Percentiles rank a stretch among this genome's conserved stretches.
Evolutionary conservation across 371 early-diverging fungal genomes (phyloP).

Genomic region (Rhizopus sp.): DNA sequence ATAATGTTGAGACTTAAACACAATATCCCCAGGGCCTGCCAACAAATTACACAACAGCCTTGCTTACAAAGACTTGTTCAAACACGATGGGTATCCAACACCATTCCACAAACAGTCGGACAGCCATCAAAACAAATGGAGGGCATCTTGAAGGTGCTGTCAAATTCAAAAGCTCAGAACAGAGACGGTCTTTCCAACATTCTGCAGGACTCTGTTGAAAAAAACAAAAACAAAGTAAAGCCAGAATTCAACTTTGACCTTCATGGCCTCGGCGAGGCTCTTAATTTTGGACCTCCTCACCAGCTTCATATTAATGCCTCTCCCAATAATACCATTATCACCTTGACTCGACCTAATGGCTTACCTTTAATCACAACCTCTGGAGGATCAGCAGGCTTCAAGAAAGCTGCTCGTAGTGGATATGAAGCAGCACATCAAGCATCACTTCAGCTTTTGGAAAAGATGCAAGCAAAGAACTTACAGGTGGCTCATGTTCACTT

Average conservation of each 20-base stretch:
- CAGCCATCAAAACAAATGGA: constrained; percentile 20
- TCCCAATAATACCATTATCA: constrained; percentile 89
- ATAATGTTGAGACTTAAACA: constrained; percentile 26
- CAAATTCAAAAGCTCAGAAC: constrained; percentile 1
- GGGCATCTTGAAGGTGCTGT: constrained; percentile 25
- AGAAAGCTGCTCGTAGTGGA: constrained; percentile 87
- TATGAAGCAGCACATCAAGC: constrained; percentile 95
- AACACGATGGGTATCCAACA: constrained; percentile 14
- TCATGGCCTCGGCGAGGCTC: constrained; percentile 13
- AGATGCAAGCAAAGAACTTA: constrained; percentile 66
- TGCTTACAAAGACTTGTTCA: constrained; percentile 11
- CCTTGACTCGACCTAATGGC: constrained; percentile 78
- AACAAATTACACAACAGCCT: constrained; percentile 12
- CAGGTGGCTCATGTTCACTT: constrained; percentile 72
- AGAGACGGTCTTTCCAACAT: constrained; percentile 3
- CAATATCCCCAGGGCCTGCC: constrained; percentile 13
- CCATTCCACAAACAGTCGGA: constrained; percentile 5
- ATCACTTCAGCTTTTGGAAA: constrained; percentile 71
- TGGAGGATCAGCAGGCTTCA: constrained; percentile 86
- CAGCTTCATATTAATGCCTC: constrained; percentile 79
- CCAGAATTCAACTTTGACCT: neutral
- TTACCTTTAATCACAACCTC: constrained; percentile 71
- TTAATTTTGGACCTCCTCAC: constrained; percentile 32
- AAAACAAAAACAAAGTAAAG: constrained; percentile 7
- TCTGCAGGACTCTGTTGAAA: constrained; percentile 7